Percentiles rank a stretch among this genome's conserved stretches.
Conservation (phyloP, 305 asterid species). For the Caryopteris hybrid region DNA sequence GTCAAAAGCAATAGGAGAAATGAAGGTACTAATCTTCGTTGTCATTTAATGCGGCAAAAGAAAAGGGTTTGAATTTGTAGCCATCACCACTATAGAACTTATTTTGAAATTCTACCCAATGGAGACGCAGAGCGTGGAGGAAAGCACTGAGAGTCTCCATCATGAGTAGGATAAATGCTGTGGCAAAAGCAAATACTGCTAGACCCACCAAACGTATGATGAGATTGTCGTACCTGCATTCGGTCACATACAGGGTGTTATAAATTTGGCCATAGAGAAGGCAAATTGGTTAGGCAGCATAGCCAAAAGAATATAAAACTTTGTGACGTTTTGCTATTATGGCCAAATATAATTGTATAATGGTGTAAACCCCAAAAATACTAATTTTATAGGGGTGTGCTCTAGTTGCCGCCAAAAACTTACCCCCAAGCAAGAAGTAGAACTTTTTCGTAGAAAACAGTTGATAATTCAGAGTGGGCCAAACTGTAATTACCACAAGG, state of each 20-base stretch:
- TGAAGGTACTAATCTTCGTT: conserved; percentile 43
- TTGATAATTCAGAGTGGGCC: conserved; percentile 96
- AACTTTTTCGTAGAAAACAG: conserved; percentile 94
- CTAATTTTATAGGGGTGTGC: not conserved
- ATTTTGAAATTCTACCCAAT: conserved; percentile 95
- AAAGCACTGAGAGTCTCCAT: conserved; percentile 98
- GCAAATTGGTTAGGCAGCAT: not conserved
- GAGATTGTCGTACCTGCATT: conserved; percentile 72
- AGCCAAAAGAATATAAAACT: not conserved
- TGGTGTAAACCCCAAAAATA: not conserved
- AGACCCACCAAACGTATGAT: conserved; percentile 71
- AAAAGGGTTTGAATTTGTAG: conserved; percentile 83
- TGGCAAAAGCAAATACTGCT: conserved; percentile 86
- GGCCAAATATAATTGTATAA: no score
- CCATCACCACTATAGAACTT: conserved; percentile 94
- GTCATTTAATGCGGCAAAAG: conserved; percentile 63
- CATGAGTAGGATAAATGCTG: conserved; percentile 88
- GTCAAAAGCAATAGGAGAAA: conserved; percentile 1
- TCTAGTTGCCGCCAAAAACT: conserved; percentile 24
- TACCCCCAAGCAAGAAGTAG: conserved; percentile 98
- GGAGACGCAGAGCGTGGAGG: conserved; percentile 96
- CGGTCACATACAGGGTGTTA: not conserved
- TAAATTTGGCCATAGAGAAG: not conserved
- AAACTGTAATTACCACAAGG: conserved; percentile 46
- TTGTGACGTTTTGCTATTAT: not conserved